phyloP scores from a whole-genome alignment of 768 basidiomycete species.

The Amanita rubescens region DNA sequence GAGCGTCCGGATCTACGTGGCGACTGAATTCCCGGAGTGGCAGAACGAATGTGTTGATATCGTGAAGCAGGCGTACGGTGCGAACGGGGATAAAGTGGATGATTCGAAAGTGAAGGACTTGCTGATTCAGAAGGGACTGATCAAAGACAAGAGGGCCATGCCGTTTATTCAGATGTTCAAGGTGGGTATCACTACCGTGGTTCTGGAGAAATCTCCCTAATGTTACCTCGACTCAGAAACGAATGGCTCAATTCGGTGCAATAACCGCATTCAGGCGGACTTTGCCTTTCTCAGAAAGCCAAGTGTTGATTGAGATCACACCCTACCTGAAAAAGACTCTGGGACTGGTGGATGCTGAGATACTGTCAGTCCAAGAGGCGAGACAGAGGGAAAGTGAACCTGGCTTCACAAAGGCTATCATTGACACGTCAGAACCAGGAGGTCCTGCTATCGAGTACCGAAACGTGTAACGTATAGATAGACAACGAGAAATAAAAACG shows the following conservation, averaged over 20 bases:
- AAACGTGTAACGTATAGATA: slow-evolving; percentile 41
- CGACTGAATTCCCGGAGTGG: slow-evolving; percentile 89
- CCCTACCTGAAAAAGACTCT: slow-evolving; percentile 80
- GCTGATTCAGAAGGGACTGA: slow-evolving; percentile 64
- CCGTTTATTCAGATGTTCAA: slow-evolving; percentile 92
- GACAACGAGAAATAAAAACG: too few species aligned
- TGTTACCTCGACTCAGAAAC: slow-evolving; percentile 47
- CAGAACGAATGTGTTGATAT: slow-evolving; percentile 77
- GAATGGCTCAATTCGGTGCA: slow-evolving; percentile 68
- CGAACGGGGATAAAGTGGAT: slow-evolving; percentile 60
- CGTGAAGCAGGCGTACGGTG: slow-evolving; percentile 60
- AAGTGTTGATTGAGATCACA: slow-evolving; percentile 60
- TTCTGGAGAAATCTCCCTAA: not conserved
- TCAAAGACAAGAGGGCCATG: slow-evolving; percentile 96
- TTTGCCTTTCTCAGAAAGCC: slow-evolving; percentile 76
- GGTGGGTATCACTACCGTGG: slow-evolving; percentile 36
- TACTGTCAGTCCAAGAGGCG: slow-evolving; percentile 65
- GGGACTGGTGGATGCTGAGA: slow-evolving; percentile 61
- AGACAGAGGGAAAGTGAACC: slow-evolving; percentile 37
- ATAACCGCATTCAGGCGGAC: slow-evolving; percentile 75
- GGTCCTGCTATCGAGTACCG: slow-evolving; percentile 82
- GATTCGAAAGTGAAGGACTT: slow-evolving; percentile 69
- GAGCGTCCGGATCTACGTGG: slow-evolving; percentile 83
- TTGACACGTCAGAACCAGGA: slow-evolving; percentile 86
- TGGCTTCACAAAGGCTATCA: slow-evolving; percentile 60